phyloP scores from a whole-genome alignment of 345 rosid species.

The Salix koriyanagi region DNA sequence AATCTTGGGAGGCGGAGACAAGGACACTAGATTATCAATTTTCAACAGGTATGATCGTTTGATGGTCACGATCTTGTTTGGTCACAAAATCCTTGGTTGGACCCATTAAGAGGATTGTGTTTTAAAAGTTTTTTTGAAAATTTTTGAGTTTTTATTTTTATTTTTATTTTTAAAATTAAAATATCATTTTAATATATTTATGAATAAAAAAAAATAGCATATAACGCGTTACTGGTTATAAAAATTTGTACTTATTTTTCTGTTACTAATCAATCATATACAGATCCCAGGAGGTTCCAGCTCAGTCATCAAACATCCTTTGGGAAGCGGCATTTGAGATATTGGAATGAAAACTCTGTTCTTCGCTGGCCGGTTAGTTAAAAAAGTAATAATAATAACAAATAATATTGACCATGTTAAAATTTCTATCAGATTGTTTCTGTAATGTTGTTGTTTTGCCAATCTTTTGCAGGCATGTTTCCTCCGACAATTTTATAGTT shows the following conservation, averaged over 20 bases:
- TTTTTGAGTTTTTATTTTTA: no score
- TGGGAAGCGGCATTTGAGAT: constrained; percentile 50
- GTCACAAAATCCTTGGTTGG: background rate
- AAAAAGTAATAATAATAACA: no score
- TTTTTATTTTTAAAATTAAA: no score
- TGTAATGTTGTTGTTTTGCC: background rate
- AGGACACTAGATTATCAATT: constrained; percentile 46
- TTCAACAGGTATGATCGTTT: constrained; percentile 39
- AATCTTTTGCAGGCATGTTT: constrained; percentile 43
- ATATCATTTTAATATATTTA: no score
- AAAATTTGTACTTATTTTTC: background rate
- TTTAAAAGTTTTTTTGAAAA: no score
- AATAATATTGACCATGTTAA: background rate
- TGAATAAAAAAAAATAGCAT: background rate
- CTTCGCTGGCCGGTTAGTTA: constrained; percentile 53
- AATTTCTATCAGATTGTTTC: background rate
- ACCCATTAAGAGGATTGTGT: background rate
- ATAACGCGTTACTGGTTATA: background rate
- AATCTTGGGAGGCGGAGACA: constrained; percentile 62
- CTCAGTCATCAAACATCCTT: constrained; percentile 56
- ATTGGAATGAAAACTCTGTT: constrained; percentile 42
- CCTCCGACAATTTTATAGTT: constrained; percentile 60
- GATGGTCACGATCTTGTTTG: background rate
- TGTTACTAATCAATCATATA: background rate
- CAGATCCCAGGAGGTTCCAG: constrained; percentile 53